These are phyloP conservation scores for Effrenium voratum DNA, from an alignment of 73 alveolate genomes.

Conservation along the genomic window DNA sequence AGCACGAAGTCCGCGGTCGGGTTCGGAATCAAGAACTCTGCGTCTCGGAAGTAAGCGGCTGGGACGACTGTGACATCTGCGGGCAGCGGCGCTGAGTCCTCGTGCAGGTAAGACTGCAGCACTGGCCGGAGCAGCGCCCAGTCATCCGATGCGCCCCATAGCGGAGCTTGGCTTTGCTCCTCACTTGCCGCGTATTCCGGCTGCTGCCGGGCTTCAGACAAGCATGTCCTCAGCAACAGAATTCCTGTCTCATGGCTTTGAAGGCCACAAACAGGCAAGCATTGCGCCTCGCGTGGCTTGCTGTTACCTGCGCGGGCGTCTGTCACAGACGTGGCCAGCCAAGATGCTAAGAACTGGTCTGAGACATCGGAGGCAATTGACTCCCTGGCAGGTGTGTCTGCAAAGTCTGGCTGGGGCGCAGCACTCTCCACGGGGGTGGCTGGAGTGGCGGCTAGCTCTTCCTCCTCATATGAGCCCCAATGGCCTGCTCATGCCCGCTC, in stretches of 20 bases:
- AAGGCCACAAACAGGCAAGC: background rate
- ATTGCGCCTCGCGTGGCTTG: background rate
- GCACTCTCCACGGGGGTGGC: too few relatives aligned
- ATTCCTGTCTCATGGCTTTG: background rate
- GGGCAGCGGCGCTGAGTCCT: background rate
- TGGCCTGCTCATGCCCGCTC: too few relatives aligned
- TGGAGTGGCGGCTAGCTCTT: too few relatives aligned
- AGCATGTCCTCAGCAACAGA: background rate
- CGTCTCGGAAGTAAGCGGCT: background rate
- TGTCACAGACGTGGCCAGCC: background rate
- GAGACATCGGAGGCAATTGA: background rate
- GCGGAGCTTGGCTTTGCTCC: background rate
- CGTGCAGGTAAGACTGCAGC: background rate
- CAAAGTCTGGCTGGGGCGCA: too few relatives aligned
- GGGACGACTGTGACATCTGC: background rate
- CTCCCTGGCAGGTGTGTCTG: background rate
- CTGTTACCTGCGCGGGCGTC: background rate
- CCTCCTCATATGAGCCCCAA: too few relatives aligned
- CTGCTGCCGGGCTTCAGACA: background rate
- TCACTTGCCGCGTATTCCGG: background rate
- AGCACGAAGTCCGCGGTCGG: background rate
- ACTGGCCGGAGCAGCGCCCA: background rate
- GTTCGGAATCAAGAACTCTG: background rate
- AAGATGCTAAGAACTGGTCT: background rate
- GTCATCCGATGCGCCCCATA: background rate